Evolutionary conservation across 345 rosid genomes (phyloP).

Genomic region (Orychophragmus violaceus): DNA sequence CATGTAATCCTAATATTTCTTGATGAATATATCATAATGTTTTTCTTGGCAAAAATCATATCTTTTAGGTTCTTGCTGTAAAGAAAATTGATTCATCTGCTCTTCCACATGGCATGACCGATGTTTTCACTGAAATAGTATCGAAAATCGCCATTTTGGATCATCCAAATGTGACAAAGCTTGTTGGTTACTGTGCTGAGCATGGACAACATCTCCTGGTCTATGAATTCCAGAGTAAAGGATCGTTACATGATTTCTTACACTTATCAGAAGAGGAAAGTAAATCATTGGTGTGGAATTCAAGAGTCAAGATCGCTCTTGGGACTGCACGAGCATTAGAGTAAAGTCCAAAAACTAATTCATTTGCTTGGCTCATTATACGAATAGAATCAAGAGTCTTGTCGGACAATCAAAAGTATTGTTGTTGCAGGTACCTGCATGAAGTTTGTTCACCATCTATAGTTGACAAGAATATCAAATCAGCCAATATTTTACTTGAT

Average conservation of each 20-base stretch:
- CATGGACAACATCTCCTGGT: constrained; percentile 86
- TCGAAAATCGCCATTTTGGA: constrained; percentile 70
- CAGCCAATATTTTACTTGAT: constrained; percentile 81
- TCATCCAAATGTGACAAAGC: constrained; percentile 83
- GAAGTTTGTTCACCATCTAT: constrained; percentile 91
- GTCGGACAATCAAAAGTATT: not conserved
- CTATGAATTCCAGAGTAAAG: constrained; percentile 78
- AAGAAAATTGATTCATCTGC: constrained; percentile 82
- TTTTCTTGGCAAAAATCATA: not conserved
- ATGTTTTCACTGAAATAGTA: constrained; percentile 66
- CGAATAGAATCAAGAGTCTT: not conserved
- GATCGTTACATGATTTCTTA: constrained; percentile 81
- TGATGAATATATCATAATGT: not conserved
- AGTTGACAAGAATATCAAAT: constrained; percentile 84
- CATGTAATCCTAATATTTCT: not conserved
- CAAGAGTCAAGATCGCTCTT: constrained; percentile 87
- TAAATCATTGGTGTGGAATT: constrained; percentile 84
- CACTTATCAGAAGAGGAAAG: constrained; percentile 71
- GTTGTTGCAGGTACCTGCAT: constrained; percentile 71
- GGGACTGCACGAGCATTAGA: constrained; percentile 94
- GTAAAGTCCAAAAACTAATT: constrained; percentile 42
- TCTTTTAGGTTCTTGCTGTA: constrained; percentile 77
- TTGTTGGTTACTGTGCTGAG: constrained; percentile 91
- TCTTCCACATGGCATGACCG: constrained; percentile 53
- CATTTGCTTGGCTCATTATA: not conserved